Evolutionary conservation across 352 stramenopile genomes (phyloP).

Genomic region (Pythium brassicae): DNA sequence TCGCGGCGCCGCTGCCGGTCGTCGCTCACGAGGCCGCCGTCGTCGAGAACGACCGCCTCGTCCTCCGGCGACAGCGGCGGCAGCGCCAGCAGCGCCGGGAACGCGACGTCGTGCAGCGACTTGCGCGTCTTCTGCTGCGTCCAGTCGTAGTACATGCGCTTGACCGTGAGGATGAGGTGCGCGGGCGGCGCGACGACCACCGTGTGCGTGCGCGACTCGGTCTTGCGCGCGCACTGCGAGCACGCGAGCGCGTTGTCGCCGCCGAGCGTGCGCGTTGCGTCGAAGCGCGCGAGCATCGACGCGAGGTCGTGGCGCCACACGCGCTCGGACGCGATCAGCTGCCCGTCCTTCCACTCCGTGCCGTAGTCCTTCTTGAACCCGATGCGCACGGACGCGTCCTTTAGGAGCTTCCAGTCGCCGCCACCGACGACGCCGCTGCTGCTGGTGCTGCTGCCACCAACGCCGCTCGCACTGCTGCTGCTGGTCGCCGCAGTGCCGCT

Average conservation of each 20-base stretch:
- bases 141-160: constrained; percentile 90
- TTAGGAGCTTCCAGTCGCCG: constrained; percentile 71
- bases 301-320: constrained; percentile 80
- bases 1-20: constrained; percentile 36
- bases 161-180: constrained; percentile 85
- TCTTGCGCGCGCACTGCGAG: constrained; percentile 66
- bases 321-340: constrained; percentile 76
- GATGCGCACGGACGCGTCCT: constrained; percentile 82
- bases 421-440: constrained; percentile 1
- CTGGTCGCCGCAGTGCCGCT: constrained; percentile 11
- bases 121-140: constrained; percentile 85
- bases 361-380: constrained; percentile 90
- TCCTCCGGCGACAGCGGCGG: constrained; percentile 56
- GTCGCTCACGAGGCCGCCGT: constrained; percentile 8
- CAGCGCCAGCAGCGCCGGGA: constrained; percentile 63
- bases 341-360: constrained; percentile 78
- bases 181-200: constrained; percentile 74
- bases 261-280: constrained; percentile 70
- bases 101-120: constrained; percentile 79
- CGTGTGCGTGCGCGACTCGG: constrained; percentile 77
- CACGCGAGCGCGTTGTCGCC: constrained; percentile 80
- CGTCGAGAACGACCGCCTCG: constrained; percentile 36
- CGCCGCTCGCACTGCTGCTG: constrained; percentile 1
- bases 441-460: background rate
- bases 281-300: constrained; percentile 80